Percentiles rank a stretch among this genome's conserved stretches.
Conservation (phyloP, 2,329 filamentous ascomycete species). For the Beauveria varroae region DNA sequence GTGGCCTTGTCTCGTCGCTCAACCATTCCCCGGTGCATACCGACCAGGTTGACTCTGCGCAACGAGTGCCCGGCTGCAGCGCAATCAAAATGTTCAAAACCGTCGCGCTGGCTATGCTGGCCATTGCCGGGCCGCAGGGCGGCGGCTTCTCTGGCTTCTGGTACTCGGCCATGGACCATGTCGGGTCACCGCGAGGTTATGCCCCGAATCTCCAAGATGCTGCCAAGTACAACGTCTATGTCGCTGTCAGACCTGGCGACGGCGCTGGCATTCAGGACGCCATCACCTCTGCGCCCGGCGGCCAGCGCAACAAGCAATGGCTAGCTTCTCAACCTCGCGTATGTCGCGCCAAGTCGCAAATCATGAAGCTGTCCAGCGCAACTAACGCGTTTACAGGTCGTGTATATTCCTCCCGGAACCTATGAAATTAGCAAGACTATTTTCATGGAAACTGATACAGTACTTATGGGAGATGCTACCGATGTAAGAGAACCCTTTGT, state of each 20-base stretch:
- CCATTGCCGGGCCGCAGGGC: neutral
- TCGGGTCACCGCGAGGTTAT: slow-evolving; percentile 16
- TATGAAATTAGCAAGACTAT: slow-evolving; percentile 33
- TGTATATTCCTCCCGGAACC: slow-evolving; percentile 35
- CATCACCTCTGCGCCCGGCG: slow-evolving; percentile 1
- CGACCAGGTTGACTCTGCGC: neutral
- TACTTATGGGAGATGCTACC: slow-evolving; percentile 38
- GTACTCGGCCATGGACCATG: slow-evolving; percentile 37
- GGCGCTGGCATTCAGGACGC: neutral
- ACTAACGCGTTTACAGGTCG: slow-evolving; percentile 12
- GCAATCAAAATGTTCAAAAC: neutral
- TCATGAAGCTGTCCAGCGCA: neutral
- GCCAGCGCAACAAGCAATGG: slow-evolving; percentile 9
- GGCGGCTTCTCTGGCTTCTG: slow-evolving; percentile 23
- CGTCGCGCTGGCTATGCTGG: slow-evolving; percentile 5
- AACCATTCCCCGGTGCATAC: neutral
- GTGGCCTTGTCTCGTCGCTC: neutral
- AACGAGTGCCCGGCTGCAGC: neutral
- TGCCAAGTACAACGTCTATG: slow-evolving; percentile 2
- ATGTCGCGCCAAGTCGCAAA: neutral
- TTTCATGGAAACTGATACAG: slow-evolving; percentile 35
- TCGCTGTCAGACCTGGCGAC: slow-evolving; percentile 1
- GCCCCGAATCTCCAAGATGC: slow-evolving; percentile 2
- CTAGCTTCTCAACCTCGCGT: slow-evolving; percentile 15
- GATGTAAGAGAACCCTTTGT: slow-evolving; percentile 14